These are phyloP conservation scores for Remersonia thermophila DNA, from an alignment of 2,329 filamentous ascomycete species.

Conservation along the genomic window DNA sequence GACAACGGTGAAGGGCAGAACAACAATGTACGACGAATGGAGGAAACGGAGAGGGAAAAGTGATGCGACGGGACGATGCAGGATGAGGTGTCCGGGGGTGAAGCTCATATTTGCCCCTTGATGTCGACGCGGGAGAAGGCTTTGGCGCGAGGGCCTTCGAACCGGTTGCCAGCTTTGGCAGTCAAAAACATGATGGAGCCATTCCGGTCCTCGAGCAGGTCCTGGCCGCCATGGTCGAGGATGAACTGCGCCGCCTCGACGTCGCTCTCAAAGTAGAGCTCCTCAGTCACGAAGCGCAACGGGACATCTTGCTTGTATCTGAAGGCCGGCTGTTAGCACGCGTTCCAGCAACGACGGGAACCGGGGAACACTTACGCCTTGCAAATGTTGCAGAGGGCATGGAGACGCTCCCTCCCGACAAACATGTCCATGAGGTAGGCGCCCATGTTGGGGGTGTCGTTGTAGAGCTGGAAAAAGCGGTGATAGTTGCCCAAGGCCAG, in stretches of 20 bases:
- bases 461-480: constrained; percentile 92
- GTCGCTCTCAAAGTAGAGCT: constrained; percentile 90
- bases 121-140: constrained; percentile 88
- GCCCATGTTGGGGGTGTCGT: constrained; percentile 91
- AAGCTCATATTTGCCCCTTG: constrained; percentile 79
- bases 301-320: constrained; percentile 90
- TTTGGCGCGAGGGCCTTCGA: constrained; percentile 58
- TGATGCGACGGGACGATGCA: background rate
- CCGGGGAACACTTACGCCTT: constrained; percentile 60
- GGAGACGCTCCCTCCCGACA: constrained; percentile 81
- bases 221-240: constrained; percentile 62
- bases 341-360: background rate
- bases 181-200: constrained; percentile 63
- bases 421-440: constrained; percentile 99
- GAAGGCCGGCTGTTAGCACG: constrained; percentile 31
- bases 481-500: constrained; percentile 93
- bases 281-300: constrained; percentile 85
- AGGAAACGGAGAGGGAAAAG: background rate
- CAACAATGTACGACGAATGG: background rate
- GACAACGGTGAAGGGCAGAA: too few relatives aligned
- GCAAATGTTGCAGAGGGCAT: constrained; percentile 83
- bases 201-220: constrained; percentile 64
- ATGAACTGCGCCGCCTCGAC: constrained; percentile 85
- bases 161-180: constrained; percentile 58
- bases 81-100: constrained; percentile 2